phyloP scores from a whole-genome alignment of 192 early-diverging fungal species.

The Entrophospora sp. region DNA sequence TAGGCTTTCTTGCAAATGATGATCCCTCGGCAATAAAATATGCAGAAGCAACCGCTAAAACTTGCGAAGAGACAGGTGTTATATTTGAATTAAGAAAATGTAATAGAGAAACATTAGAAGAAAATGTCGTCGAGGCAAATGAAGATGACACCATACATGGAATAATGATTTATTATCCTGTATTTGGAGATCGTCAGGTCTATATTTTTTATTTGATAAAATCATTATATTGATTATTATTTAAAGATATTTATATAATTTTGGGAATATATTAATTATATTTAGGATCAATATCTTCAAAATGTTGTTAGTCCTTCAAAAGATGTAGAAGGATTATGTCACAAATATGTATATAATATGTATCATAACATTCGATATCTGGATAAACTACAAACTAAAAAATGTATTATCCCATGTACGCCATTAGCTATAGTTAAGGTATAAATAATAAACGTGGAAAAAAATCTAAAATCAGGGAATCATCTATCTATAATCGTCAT shows the following conservation, averaged over 20 bases:
- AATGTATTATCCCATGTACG: slow-evolving; percentile 98
- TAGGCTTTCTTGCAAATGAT: slow-evolving; percentile 92
- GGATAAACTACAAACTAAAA: slow-evolving; percentile 70
- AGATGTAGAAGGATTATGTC: slow-evolving; percentile 96
- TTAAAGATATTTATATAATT: neutral
- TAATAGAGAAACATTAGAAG: slow-evolving; percentile 74
- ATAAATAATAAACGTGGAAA: slow-evolving; percentile 4
- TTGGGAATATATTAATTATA: neutral
- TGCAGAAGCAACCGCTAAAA: slow-evolving; percentile 92
- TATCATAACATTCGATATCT: slow-evolving; percentile 93
- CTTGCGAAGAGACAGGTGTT: slow-evolving; percentile 83
- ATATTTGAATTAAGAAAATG: slow-evolving; percentile 85
- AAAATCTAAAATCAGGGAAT: no score
- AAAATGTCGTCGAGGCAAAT: slow-evolving; percentile 81
- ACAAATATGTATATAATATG: slow-evolving; percentile 91
- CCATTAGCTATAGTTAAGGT: slow-evolving; percentile 96
- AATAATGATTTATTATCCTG: slow-evolving; percentile 98
- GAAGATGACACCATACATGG: slow-evolving; percentile 77
- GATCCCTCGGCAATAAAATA: slow-evolving; percentile 89
- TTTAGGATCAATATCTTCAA: slow-evolving; percentile 84
- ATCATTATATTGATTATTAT: neutral
- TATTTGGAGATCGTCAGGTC: slow-evolving; percentile 85
- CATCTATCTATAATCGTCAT: no score
- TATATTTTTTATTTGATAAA: neutral
- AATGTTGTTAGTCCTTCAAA: slow-evolving; percentile 81